Evolutionary conservation across 2,329 filamentous ascomycete species (phyloP).

Genomic region (Pestalotiopsis fici): DNA sequence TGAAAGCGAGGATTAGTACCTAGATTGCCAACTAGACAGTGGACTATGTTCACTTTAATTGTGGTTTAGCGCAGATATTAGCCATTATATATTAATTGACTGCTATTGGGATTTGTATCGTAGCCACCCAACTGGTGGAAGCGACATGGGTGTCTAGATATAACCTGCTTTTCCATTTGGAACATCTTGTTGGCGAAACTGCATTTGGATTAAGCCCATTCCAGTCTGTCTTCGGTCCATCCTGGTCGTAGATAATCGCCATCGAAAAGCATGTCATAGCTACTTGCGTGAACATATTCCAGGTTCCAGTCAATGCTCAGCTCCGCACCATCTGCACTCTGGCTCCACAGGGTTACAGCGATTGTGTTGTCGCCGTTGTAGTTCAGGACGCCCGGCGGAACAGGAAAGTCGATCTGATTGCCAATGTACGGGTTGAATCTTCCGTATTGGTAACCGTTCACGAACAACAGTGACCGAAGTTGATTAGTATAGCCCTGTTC

Average conservation of each 20-base stretch:
- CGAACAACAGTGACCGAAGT: conserved; percentile 55
- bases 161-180: background rate
- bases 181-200: background rate
- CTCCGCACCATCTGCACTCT: conserved; percentile 51
- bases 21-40: no score
- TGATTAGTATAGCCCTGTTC: conserved; percentile 33
- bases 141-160: no score
- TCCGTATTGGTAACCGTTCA: conserved; percentile 68
- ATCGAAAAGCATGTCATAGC: conserved; percentile 52
- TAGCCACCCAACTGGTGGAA: no score
- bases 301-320: conserved; percentile 51
- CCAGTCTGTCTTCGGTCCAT: conserved; percentile 43
- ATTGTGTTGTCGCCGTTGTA: conserved; percentile 61
- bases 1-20: no score
- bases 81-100: no score
- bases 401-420: conserved; percentile 60
- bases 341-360: conserved; percentile 60
- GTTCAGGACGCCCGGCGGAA: conserved; percentile 59
- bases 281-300: conserved; percentile 55
- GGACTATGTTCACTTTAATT: no score
- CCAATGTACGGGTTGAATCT: conserved; percentile 62
- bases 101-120: no score
- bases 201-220: conserved; percentile 30
- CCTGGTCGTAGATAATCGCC: conserved; percentile 48
- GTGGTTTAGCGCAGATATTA: no score